Evolutionary conservation across 2,329 filamentous ascomycete species (phyloP), one percentile per base, ranked within the genome.

Genomic region (Torrubiella hemipterigena): DNA sequence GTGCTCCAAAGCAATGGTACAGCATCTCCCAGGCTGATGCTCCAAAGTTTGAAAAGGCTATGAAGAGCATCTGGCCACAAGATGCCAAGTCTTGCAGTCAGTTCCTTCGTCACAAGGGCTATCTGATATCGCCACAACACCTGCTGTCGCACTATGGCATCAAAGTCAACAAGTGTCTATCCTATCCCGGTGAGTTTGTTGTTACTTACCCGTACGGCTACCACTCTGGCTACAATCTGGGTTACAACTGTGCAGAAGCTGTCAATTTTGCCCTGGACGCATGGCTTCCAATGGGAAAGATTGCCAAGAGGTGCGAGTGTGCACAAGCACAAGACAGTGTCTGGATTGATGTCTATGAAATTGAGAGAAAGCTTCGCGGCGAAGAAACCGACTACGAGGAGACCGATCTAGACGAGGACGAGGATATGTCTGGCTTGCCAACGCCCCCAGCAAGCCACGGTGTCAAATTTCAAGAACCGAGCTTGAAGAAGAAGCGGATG

Each of bases 121-220:
- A 95, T 49, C 67, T 98, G 17, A 93, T 98, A 40, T 98, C 91
- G 0, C 91, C 91, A 0, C 79, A 84, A 24, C 75, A 91, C 35
- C 66, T 98, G 9, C 77, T 84, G 44, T 81, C 82, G 36, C 79
- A 94, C 46, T 95, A 83, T 56, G 84, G 85, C 42, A 95, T 98
- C 59, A 89, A 83, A 34, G 93, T 96, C 51, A 98, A 98, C 63
- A 89, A 85, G 49, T 73, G 93, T 39, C 83, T 96, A 10, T 93
- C 93, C 30, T 86, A 94, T 45, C 91, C 94, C 39, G 89, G 91
- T 37, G 91, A 98, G 50, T 98, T 98, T 42, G 86, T 98, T 38
- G 93, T 98, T 41, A 98, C 91, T 0, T 98, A 94, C 51, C 91
- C 91, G 0, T 98, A 96, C 47, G 91, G 91, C 15, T 98, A 98